Evolutionary conservation across 2,329 filamentous ascomycete species (phyloP), one percentile per base, ranked within the genome.

Genomic region (Claviceps maximensis): DNA sequence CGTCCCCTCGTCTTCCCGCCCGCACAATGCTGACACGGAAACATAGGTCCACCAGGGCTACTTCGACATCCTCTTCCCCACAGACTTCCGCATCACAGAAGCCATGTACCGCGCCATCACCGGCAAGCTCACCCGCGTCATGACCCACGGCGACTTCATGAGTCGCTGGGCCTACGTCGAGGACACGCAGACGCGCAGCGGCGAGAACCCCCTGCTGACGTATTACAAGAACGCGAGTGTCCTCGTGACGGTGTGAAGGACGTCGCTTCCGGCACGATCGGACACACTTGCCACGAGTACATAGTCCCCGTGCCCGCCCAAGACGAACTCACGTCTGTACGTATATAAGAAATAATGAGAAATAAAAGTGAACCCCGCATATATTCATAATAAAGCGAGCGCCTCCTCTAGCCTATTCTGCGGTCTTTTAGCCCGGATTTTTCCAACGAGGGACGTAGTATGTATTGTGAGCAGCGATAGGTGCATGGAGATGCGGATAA

Each of bases 41-140:
- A 10, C 8, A 12, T 6, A 94, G 88, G 88, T 96, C 48, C 90
- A 97, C 67, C 94, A 98, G 72, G 94, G 93, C 47, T 97, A 95
- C 70, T 98, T 98, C 65, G 94, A 98, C 66, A 96, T 98, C 62
- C 83, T 98, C 65, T 98, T 98, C 72, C 93, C 93, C 0, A 98
- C 93, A 12, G 86, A 98, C 69, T 98, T 98, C 66, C 77, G 80
- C 57, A 84, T 95, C 59, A 85, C 93, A 69, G 89, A 97, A 69
- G 83, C 89, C 61, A 82, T 97, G 60, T 98, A 98, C 71, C 84
- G 88, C 53, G 89, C 89, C 56, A 82, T 97, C 61, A 98, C 93
- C 0, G 91, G 91, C 33, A 93, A 94, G 66, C 74, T 97, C 61
- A 95, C 90, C 2, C 80, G 86, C 50, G 87, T 95, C 50, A 79